Evolutionary conservation across 441 rosid genomes (phyloP).

Genomic region (Theobroma grandiflorum): DNA sequence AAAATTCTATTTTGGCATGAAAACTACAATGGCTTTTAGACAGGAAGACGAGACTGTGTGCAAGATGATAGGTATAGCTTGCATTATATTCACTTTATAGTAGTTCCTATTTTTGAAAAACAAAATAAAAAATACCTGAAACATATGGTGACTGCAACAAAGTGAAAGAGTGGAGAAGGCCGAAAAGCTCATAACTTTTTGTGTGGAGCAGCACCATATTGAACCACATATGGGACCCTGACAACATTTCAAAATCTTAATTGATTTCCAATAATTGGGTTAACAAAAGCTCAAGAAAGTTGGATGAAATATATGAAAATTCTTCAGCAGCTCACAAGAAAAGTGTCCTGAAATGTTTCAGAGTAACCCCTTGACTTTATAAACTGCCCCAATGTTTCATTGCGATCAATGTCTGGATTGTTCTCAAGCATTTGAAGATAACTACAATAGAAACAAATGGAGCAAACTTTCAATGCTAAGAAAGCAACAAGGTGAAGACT

Average conservation of each 20-base stretch:
- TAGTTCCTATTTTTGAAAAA: neutral
- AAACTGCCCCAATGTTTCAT: conserved; percentile 75
- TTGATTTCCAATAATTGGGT: neutral
- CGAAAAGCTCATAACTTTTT: conserved; percentile 79
- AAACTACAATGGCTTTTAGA: no score
- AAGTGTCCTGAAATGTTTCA: conserved; percentile 77
- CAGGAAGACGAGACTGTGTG: neutral
- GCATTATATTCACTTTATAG: neutral
- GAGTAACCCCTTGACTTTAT: conserved; percentile 72
- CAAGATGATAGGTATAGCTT: neutral
- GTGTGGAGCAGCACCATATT: conserved; percentile 82
- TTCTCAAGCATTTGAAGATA: conserved; percentile 68
- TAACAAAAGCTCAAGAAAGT: neutral
- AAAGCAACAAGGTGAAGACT: neutral
- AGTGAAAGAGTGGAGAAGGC: conserved; percentile 84
- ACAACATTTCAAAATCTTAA: neutral
- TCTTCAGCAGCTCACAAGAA: conserved; percentile 58
- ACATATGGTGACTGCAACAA: conserved; percentile 80
- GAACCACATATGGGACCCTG: conserved; percentile 87
- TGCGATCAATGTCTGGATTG: conserved; percentile 66
- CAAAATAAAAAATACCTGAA: conserved; percentile 55
- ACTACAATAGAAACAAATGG: conserved; percentile 29
- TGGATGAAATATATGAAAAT: neutral
- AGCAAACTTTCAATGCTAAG: no score
- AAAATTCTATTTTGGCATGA: no score